These are phyloP conservation scores for Colletotrichum euphorbiae DNA, from an alignment of 2,329 filamentous ascomycete genomes.

Conservation along the genomic window DNA sequence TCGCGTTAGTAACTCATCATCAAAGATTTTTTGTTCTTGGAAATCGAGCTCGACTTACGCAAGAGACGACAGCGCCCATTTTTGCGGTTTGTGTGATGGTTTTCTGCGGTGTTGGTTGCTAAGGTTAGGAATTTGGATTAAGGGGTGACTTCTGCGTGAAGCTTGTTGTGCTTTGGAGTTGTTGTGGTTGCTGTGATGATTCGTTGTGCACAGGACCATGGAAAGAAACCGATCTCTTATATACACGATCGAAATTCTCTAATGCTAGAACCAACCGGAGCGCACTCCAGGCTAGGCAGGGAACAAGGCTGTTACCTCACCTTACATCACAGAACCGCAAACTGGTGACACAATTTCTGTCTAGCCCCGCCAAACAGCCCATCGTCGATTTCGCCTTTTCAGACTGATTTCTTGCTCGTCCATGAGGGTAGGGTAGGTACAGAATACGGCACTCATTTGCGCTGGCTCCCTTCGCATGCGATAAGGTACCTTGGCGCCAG, in stretches of 20 bases:
- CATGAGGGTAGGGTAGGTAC: too few relatives aligned
- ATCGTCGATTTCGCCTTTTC: constrained; percentile 23
- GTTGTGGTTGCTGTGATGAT: constrained; percentile 4
- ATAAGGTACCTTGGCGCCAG: constrained; percentile 12
- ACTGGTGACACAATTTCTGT: constrained; percentile 30
- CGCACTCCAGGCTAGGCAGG: neutral
- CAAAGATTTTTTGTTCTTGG: neutral
- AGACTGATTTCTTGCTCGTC: constrained; percentile 2
- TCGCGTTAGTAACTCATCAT: neutral
- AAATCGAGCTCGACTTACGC: constrained; percentile 69
- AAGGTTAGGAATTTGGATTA: neutral
- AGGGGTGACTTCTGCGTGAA: neutral
- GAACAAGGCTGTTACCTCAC: constrained; percentile 18
- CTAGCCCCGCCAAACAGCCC: neutral
- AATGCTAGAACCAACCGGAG: constrained; percentile 14
- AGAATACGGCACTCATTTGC: too few relatives aligned
- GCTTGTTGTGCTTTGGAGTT: neutral
- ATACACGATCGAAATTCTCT: constrained; percentile 10
- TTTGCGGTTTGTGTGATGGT: constrained; percentile 46
- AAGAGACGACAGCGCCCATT: constrained; percentile 88
- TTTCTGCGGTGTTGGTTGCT: neutral
- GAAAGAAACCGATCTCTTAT: constrained; percentile 22
- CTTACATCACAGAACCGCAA: constrained; percentile 32
- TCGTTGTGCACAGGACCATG: too few relatives aligned
- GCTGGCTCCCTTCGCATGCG: neutral